Base-by-base conservation (phyloP, 2,329 filamentous ascomycete genomes). In the Aspergillus intermedius region DNA sequence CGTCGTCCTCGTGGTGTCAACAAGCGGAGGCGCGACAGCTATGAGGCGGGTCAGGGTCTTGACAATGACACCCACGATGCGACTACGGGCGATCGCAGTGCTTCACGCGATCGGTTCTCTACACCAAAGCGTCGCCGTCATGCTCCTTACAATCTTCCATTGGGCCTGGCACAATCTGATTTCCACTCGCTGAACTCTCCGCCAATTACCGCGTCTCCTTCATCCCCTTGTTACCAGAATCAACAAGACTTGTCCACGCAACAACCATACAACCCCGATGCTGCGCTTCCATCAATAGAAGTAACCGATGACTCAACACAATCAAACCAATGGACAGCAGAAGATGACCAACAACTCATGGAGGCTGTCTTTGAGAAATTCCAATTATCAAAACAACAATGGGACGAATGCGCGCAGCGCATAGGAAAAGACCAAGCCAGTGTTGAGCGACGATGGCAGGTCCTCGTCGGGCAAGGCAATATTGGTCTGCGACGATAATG, bases 41-140 rank as follows among this genome's bases (percentile, higher is more conserved):
- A 59, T 44, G 64, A 64, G 47, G 61, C 62, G 17, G 47, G 57
- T 10, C 45, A 49, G 15, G 50, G 60, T 46, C 13, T 35, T 30
- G 40, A 50, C 23, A 48, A 39, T 43, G 47, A 57, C 23, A 56
- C 47, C 47, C 9, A 9, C 15, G 37, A 22, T 19, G 15, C 19
- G 37, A 19, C 17, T 12, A 22, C 25, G 10, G 48, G 50, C 35
- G 51, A 49, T 19, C 39, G 48, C 30, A 43, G 46, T 48, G 34
- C 28, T 25, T 41, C 53, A 37, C 30, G 54, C 54, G 35, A 52
- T 42, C 60, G 57, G 34, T 65, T 67, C 48, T 67, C 68, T 3
- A 76, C 74, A 9, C 74, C 74, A 4, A 76, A 76, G 55, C 68
- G 73, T 52, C 66, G 58, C 35, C 64, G 72, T 15, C 63, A 68